These are phyloP conservation scores for Wallacemonas collosoma DNA, from an alignment of 208 protist species.

Conservation along the genomic window DNA sequence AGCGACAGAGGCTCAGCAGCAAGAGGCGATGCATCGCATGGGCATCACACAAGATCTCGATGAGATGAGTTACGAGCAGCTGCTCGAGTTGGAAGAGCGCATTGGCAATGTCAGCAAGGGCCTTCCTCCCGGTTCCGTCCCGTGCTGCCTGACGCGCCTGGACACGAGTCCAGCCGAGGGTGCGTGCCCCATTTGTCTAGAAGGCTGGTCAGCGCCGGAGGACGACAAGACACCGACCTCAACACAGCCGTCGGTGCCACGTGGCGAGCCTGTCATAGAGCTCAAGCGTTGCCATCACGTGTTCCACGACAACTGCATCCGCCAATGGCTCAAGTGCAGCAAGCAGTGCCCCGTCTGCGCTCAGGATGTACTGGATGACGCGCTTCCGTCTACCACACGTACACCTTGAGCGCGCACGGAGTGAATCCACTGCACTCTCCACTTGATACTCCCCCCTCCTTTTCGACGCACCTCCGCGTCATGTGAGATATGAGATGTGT, in stretches of 20 bases:
- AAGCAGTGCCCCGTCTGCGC: slow-evolving; percentile 80
- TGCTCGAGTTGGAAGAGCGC: slow-evolving; percentile 79
- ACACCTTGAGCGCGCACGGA: too few species aligned
- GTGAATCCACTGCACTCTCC: too few species aligned
- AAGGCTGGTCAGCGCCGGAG: slow-evolving; percentile 35
- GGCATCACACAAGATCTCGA: slow-evolving; percentile 73
- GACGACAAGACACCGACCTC: slow-evolving; percentile 1
- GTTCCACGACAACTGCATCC: slow-evolving; percentile 78
- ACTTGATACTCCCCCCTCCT: too few species aligned
- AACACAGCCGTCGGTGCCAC: slow-evolving; percentile 10
- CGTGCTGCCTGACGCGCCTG: slow-evolving; percentile 29
- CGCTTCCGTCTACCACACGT: too few species aligned
- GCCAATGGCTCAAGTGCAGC: slow-evolving; percentile 59
- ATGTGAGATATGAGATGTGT: too few species aligned
- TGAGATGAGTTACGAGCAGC: slow-evolving; percentile 88
- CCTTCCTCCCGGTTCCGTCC: slow-evolving; percentile 38
- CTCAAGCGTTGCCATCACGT: slow-evolving; percentile 64
- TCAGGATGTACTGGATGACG: slow-evolving; percentile 47
- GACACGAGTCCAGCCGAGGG: slow-evolving; percentile 26
- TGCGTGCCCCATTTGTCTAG: slow-evolving; percentile 69
- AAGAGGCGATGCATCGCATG: slow-evolving; percentile 50
- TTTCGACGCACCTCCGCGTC: too few species aligned
- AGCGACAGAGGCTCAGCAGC: slow-evolving; percentile 34
- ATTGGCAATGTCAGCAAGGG: slow-evolving; percentile 87
- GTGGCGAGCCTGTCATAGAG: slow-evolving; percentile 9